phyloP scores from a whole-genome alignment of 2,329 filamentous ascomycete genomes.

The Penicillium sp. region DNA sequence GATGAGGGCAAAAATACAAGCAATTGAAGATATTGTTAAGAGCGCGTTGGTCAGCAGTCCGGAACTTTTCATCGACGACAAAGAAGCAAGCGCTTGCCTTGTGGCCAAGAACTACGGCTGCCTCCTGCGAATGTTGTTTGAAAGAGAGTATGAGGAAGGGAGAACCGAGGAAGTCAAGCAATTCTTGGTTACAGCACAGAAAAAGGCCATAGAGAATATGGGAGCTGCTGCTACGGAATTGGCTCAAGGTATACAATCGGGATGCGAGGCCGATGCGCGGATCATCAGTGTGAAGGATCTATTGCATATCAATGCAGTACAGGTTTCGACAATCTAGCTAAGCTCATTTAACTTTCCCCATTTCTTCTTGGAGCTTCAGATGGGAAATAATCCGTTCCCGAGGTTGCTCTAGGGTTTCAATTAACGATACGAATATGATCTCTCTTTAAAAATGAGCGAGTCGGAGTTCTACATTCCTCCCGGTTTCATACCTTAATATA shows the following conservation, averaged over 20 bases:
- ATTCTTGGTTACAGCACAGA: not conserved
- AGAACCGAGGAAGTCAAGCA: not conserved
- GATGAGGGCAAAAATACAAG: conserved; percentile 6
- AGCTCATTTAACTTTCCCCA: too few relatives aligned
- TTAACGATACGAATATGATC: too few relatives aligned
- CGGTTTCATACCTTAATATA: too few relatives aligned
- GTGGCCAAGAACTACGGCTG: conserved; percentile 5
- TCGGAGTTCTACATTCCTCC: too few relatives aligned
- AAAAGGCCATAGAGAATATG: not conserved
- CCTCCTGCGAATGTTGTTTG: conserved; percentile 1
- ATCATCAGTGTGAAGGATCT: conserved; percentile 5
- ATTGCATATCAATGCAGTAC: conserved; percentile 1
- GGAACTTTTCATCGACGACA: not conserved
- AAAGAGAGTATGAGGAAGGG: not conserved
- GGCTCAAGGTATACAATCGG: not conserved
- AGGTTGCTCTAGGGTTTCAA: too few relatives aligned
- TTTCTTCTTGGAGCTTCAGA: too few relatives aligned
- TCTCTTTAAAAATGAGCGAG: too few relatives aligned
- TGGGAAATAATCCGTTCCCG: too few relatives aligned
- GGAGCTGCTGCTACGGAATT: not conserved
- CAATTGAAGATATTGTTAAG: not conserved
- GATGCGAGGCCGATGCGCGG: conserved; percentile 5
- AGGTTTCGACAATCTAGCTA: not conserved
- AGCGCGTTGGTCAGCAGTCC: not conserved
- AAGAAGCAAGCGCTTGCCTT: not conserved